Evolutionary conservation across 2,329 filamentous ascomycete genomes (phyloP).

Genomic region (Gaeumannomyces tritici): DNA sequence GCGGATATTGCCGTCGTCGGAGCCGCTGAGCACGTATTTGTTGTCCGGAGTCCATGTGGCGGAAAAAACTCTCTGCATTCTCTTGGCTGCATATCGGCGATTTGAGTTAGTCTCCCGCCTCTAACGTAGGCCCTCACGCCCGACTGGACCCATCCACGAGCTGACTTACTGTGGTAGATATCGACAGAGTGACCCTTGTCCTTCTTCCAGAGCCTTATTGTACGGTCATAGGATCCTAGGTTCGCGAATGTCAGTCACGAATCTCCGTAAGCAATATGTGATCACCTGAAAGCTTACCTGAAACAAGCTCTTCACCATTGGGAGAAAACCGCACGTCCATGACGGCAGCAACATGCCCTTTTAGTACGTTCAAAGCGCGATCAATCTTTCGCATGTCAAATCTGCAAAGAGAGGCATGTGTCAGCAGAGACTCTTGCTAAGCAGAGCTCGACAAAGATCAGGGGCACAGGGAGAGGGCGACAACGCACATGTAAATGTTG

Average conservation of each 20-base stretch:
- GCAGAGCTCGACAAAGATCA: background rate
- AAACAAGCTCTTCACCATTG: conserved; percentile 89
- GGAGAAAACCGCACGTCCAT: conserved; percentile 96
- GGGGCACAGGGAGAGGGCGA: background rate
- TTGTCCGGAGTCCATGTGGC: conserved; percentile 60
- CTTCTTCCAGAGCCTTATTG: conserved; percentile 75
- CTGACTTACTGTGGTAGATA: conserved; percentile 64
- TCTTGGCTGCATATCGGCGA: conserved; percentile 60
- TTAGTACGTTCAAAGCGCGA: conserved; percentile 78
- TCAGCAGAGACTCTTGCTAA: background rate
- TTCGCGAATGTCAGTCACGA: background rate
- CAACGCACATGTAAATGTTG: conserved; percentile 54
- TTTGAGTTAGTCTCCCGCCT: conserved; percentile 55
- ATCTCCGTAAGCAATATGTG: background rate
- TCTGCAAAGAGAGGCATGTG: background rate
- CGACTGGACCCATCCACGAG: background rate
- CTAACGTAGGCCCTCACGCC: background rate
- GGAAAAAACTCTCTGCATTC: conserved; percentile 80
- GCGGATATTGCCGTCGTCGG: conserved; percentile 80
- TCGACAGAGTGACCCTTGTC: conserved; percentile 78
- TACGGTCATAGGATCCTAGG: conserved; percentile 61
- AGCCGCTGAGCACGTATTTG: conserved; percentile 82
- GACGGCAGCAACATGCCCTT: conserved; percentile 81
- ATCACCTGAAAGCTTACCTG: conserved; percentile 34
- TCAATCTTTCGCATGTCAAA: conserved; percentile 93